A percentile compares a stretch with the other conserved stretches of the same genome.
phyloP scores from a whole-genome alignment of 2,329 filamentous ascomycete genomes.

The Dactylellina sp. region DNA sequence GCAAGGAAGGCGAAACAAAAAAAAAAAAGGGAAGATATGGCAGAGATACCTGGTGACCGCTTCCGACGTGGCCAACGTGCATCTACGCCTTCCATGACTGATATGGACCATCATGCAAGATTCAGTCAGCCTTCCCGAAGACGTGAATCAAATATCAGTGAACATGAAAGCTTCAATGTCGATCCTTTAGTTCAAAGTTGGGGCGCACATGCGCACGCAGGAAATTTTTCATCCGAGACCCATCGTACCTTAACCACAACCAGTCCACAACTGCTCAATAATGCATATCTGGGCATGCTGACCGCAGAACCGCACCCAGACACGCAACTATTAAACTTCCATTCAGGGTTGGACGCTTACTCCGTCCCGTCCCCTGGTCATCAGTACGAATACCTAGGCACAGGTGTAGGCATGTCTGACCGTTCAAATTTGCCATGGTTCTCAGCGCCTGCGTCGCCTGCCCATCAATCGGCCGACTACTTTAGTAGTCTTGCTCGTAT shows the following conservation, averaged over 20 bases:
- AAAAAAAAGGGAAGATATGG: constrained; percentile 45
- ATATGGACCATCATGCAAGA: constrained; percentile 57
- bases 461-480: constrained; percentile 54
- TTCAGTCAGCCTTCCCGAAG: constrained; percentile 54
- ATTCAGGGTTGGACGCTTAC: constrained; percentile 56
- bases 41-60: constrained; percentile 56
- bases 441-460: constrained; percentile 56
- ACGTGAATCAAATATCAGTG: constrained; percentile 55
- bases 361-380: constrained; percentile 55
- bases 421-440: constrained; percentile 57
- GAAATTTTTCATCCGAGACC: constrained; percentile 52
- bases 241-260: constrained; percentile 51
- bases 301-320: constrained; percentile 57
- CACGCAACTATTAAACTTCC: constrained; percentile 55
- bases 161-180: constrained; percentile 52
- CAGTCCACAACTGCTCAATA: constrained; percentile 56
- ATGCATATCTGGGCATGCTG: constrained; percentile 57
- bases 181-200: constrained; percentile 55
- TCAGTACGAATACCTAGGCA: constrained; percentile 57
- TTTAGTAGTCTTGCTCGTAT: constrained; percentile 55
- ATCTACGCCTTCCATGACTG: constrained; percentile 50
- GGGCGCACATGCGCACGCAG: constrained; percentile 45
- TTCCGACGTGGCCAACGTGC: constrained; percentile 55
- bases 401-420: constrained; percentile 56
- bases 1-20: constrained; percentile 27